Percentiles rank a stretch among this genome's conserved stretches.
Conservation (phyloP, 305 asterid genomes). For the Fraxinus greggii region DNA sequence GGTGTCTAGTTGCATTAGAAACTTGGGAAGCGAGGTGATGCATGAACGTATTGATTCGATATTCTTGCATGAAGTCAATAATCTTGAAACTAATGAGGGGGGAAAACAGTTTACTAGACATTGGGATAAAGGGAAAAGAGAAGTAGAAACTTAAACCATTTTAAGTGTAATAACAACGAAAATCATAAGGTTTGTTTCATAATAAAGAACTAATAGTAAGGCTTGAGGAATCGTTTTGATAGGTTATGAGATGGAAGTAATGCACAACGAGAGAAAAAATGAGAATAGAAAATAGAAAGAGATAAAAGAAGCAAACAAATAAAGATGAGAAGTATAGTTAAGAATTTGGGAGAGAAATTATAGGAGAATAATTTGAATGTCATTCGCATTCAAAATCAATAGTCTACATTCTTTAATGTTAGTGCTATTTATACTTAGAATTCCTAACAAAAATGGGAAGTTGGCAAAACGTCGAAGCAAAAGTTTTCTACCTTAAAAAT, state of each 20-base stretch:
- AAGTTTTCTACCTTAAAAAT: background rate
- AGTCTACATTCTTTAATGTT: background rate
- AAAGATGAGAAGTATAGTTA: background rate
- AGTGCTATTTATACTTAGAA: background rate
- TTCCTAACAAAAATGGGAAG: background rate
- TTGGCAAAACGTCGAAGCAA: background rate
- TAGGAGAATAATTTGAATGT: background rate
- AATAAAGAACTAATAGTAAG: background rate
- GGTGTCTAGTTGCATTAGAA: background rate
- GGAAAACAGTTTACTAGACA: background rate
- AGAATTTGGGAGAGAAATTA: background rate
- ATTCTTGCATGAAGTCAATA: background rate
- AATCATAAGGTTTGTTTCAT: background rate
- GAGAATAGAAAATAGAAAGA: background rate
- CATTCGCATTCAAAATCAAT: background rate
- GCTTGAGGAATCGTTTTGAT: background rate
- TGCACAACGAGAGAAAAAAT: background rate
- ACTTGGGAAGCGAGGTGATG: background rate
- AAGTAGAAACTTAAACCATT: background rate
- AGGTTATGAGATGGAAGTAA: background rate
- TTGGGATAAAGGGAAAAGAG: background rate
- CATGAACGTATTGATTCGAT: background rate
- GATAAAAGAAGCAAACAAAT: background rate
- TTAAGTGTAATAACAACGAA: background rate
- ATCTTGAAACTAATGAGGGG: background rate